Conservation (phyloP, 2,329 filamentous ascomycete genomes). For the Cladosporium sp. region DNA sequence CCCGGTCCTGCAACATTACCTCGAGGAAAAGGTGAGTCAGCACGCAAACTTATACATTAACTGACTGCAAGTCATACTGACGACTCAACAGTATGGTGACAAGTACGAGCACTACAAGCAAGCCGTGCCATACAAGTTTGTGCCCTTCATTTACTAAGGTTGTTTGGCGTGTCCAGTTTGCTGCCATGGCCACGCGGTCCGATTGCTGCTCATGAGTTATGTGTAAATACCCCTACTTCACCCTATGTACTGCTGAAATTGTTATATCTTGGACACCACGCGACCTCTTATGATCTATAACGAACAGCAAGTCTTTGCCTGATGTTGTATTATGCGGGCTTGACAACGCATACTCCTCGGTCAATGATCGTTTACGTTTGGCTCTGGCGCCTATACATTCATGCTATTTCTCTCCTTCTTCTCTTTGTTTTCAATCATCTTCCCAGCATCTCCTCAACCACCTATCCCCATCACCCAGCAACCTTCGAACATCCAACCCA, state of each 20-base stretch:
- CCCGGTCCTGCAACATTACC: slow-evolving; percentile 48
- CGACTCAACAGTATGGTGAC: slow-evolving; percentile 33
- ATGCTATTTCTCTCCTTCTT: too few species aligned
- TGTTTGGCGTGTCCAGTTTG: neutral
- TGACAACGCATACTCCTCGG: too few species aligned
- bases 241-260: neutral
- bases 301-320: too few species aligned
- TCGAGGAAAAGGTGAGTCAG: slow-evolving; percentile 35
- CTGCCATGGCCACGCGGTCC: neutral
- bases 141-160: slow-evolving; percentile 30
- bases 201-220: neutral
- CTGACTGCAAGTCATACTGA: neutral
- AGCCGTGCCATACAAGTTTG: slow-evolving; percentile 35
- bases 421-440: too few species aligned
- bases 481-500: too few species aligned
- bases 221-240: slow-evolving; percentile 10
- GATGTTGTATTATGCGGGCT: too few species aligned
- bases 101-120: slow-evolving; percentile 35
- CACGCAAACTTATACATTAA: neutral
- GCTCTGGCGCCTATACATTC: too few species aligned
- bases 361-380: too few species aligned
- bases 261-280: neutral
- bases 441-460: too few species aligned
- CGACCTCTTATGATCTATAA: neutral
- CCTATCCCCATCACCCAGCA: too few species aligned